phyloP scores from a whole-genome alignment of 768 basidiomycete species.

The Termitomyces sp. region DNA sequence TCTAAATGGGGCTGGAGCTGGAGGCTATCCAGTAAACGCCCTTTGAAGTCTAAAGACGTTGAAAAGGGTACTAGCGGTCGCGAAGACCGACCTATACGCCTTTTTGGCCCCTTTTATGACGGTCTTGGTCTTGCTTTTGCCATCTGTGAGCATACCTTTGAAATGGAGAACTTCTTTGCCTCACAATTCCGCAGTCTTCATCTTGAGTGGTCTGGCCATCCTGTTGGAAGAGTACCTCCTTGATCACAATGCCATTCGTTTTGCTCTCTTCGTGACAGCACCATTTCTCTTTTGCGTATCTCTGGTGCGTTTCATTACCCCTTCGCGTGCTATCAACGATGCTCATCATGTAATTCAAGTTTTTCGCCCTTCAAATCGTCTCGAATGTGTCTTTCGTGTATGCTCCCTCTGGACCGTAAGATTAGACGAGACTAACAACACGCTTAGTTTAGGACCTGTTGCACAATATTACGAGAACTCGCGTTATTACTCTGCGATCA shows the following conservation, averaged over 20 bases:
- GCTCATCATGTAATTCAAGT: conserved; percentile 32
- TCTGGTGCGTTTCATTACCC: conserved; percentile 39
- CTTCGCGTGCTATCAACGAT: neutral
- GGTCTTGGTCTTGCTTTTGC: conserved; percentile 65
- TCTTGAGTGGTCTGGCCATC: conserved; percentile 52
- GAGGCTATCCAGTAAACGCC: conserved; percentile 32
- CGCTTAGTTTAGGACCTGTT: conserved; percentile 65
- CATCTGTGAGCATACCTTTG: conserved; percentile 41
- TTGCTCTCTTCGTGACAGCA: conserved; percentile 55
- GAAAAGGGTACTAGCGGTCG: conserved; percentile 41
- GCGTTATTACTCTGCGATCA: conserved; percentile 69
- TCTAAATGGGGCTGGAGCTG: conserved; percentile 48
- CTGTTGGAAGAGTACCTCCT: conserved; percentile 63
- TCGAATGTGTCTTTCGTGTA: conserved; percentile 62
- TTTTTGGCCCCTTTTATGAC: conserved; percentile 68
- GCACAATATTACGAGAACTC: conserved; percentile 85
- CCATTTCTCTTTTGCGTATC: conserved; percentile 77
- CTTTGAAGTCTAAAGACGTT: conserved; percentile 31
- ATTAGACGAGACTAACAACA: neutral
- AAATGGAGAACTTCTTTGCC: neutral
- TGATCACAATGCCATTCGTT: conserved; percentile 58
- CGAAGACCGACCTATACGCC: conserved; percentile 41
- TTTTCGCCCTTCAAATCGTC: conserved; percentile 68
- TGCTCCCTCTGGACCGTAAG: conserved; percentile 14
- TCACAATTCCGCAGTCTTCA: conserved; percentile 45